Conservation (phyloP, 805 yeast species). For the Starmerella stigmatis region DNA sequence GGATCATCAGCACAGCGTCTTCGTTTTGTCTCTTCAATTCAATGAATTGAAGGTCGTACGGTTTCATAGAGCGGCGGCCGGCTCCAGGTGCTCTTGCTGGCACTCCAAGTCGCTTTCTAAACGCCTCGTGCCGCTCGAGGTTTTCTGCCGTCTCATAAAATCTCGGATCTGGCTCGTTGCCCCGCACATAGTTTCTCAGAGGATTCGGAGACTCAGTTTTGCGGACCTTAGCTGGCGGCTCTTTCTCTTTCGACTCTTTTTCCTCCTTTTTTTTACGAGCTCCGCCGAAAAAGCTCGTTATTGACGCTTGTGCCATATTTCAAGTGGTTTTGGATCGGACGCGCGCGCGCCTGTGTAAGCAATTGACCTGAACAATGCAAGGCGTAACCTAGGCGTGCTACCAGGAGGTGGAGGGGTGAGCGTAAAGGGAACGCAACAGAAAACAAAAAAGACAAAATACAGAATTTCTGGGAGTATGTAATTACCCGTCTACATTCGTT, state of each 20-base stretch:
- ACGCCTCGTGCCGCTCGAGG: slow-evolving; percentile 4
- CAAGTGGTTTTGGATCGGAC: neutral
- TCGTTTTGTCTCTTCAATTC: slow-evolving; percentile 49
- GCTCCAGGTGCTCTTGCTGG: neutral
- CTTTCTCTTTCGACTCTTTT: neutral
- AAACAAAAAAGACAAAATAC: too few species aligned
- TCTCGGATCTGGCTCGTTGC: neutral
- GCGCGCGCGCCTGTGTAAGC: slow-evolving; percentile 1
- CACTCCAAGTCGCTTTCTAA: slow-evolving; percentile 3
- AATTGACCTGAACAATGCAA: too few species aligned
- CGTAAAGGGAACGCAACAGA: too few species aligned
- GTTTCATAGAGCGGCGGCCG: slow-evolving; percentile 43
- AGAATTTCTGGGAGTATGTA: too few species aligned
- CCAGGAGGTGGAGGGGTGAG: too few species aligned
- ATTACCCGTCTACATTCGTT: neutral
- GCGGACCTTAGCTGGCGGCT: neutral
- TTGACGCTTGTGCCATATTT: slow-evolving; percentile 16
- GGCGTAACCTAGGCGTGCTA: too few species aligned
- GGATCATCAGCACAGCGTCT: slow-evolving; percentile 68
- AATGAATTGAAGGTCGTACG: slow-evolving; percentile 67
- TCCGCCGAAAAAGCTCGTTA: slow-evolving; percentile 15
- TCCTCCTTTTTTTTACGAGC: neutral
- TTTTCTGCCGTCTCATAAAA: neutral
- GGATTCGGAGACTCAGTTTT: neutral
- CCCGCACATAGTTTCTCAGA: neutral